Evolutionary conservation across 148 eudicot species (phyloP).

Genomic region (Tetragonia tetragonoides): DNA sequence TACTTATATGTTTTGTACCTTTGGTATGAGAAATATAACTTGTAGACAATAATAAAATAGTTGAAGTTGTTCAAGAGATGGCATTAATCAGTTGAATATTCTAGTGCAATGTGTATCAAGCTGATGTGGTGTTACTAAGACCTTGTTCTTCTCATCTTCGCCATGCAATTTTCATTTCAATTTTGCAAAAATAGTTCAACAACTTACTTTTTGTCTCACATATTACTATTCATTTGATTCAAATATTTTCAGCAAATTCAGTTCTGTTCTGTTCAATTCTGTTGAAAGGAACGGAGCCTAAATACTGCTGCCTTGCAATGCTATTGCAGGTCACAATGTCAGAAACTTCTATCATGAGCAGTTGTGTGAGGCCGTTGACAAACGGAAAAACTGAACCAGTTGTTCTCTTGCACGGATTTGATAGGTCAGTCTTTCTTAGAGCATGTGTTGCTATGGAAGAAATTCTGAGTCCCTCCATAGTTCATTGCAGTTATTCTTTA

Average conservation of each 20-base stretch:
- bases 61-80: neutral
- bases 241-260: no score
- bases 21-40: no score
- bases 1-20: neutral
- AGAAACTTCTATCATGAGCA: conserved; percentile 57
- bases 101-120: neutral
- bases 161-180: no score
- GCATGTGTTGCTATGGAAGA: neutral
- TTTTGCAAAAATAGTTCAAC: no score
- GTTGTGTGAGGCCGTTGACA: conserved; percentile 72
- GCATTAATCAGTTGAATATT: neutral
- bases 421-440: conserved; percentile 48
- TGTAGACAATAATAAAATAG: neutral
- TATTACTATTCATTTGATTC: no score
- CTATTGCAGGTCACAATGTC: conserved; percentile 47
- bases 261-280: no score
- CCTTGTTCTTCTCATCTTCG: no score
- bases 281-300: neutral
- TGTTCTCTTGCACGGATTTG: conserved; percentile 93
- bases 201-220: no score
- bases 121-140: no score
- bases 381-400: conserved; percentile 54
- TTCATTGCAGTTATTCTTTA: conserved; percentile 57
- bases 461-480: conserved; percentile 23
- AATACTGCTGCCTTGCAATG: neutral